These are phyloP conservation scores for Setomelanomma holmii DNA, from an alignment of 2,329 filamentous ascomycete genomes.

Conservation along the genomic window DNA sequence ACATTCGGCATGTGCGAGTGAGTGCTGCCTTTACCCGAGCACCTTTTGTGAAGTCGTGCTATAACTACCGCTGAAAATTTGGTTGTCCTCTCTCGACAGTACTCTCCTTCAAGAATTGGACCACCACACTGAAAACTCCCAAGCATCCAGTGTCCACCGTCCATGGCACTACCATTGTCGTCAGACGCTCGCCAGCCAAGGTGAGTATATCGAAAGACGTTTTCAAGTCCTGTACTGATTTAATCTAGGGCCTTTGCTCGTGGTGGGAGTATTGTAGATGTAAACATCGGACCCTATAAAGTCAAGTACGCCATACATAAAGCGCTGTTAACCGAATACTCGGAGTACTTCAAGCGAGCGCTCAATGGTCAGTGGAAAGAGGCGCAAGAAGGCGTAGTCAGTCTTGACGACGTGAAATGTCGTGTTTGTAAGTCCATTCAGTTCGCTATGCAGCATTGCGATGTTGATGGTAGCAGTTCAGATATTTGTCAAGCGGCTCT, in stretches of 20 bases:
- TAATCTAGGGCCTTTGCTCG: not conserved
- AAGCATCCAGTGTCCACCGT: too few relatives aligned
- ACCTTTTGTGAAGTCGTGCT: too few relatives aligned
- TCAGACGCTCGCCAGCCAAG: not conserved
- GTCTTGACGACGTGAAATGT: slow-evolving; percentile 17
- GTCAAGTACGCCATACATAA: slow-evolving; percentile 17
- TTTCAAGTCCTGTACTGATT: not conserved
- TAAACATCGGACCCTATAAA: slow-evolving; percentile 10
- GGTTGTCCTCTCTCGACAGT: too few relatives aligned
- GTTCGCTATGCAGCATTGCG: not conserved
- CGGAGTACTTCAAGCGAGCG: slow-evolving; percentile 23
- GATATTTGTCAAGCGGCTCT: slow-evolving; percentile 24
- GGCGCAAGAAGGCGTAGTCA: slow-evolving; percentile 11
- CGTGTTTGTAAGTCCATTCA: slow-evolving; percentile 1
- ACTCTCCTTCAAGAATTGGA: too few relatives aligned
- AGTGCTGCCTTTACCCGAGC: too few relatives aligned
- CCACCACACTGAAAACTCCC: too few relatives aligned
- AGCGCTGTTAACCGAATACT: slow-evolving; percentile 18
- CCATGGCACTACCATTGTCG: not conserved
- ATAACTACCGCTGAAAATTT: too few relatives aligned
- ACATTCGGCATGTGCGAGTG: too few relatives aligned
- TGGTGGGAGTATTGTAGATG: not conserved
- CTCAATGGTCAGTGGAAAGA: slow-evolving; percentile 19
- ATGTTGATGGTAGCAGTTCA: slow-evolving; percentile 3
- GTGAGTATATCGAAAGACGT: not conserved